Conservation (phyloP, 163 green algal genomes). For the Scenedesmus sp. region DNA sequence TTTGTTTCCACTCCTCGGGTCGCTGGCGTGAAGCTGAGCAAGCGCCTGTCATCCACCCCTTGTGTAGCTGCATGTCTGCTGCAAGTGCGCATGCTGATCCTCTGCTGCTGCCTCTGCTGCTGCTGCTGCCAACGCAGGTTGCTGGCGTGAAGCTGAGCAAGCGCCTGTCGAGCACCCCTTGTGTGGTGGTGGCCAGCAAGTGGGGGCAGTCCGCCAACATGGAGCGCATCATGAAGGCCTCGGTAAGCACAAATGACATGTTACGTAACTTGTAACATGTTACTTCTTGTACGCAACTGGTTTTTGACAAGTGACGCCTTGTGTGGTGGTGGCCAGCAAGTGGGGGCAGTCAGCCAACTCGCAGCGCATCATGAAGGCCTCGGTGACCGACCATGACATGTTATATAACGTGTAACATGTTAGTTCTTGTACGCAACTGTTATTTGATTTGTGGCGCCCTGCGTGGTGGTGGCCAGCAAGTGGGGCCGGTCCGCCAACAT, state of each 20-base stretch:
- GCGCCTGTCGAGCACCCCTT: constrained; percentile 89
- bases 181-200: constrained; percentile 94
- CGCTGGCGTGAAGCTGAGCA: constrained; percentile 83
- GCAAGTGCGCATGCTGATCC: not conserved
- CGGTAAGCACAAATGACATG: constrained; percentile 51
- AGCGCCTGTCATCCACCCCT: constrained; percentile 87
- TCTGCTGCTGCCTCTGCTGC: not conserved
- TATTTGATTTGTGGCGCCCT: constrained; percentile 65
- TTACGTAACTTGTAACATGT: not conserved
- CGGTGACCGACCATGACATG: constrained; percentile 47
- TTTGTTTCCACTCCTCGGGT: constrained; percentile 36
- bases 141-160: constrained; percentile 84
- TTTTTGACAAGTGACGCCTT: constrained; percentile 65
- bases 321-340: constrained; percentile 93
- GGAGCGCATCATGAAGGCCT: constrained; percentile 99
- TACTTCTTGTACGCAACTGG: not conserved
- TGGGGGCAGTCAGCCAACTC: constrained; percentile 98
- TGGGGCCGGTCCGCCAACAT: constrained; percentile 98
- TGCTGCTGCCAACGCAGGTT: constrained; percentile 37
- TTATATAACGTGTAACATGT: not conserved
- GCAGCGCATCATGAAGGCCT: constrained; percentile 99
- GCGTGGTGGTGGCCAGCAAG: constrained; percentile 94
- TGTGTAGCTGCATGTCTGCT: constrained; percentile 72
- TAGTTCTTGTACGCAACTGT: not conserved
- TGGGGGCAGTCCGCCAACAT: constrained; percentile 98